Evolutionary conservation across 345 rosid species (phyloP), one percentile per base, ranked within the genome.

Genomic region (Hibiscus syriacus): DNA sequence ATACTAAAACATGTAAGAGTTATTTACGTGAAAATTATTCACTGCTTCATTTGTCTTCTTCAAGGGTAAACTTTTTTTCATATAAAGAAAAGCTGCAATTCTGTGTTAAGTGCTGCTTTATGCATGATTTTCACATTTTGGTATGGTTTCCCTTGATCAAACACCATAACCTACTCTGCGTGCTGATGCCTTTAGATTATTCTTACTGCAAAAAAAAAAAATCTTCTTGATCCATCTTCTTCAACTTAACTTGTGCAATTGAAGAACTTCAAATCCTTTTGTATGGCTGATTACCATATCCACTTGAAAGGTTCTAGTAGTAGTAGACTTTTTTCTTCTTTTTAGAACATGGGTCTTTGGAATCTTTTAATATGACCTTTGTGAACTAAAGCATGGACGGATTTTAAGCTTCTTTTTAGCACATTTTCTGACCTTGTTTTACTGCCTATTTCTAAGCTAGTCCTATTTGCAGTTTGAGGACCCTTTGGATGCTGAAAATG

Each of bases 401-500:
- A 74, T 80, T 32, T 55, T 72, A 81, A 78, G 75, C 67, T 78
- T 68, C 78, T 36, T 16, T 11, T 17, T 19, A 29, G 9, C 59
- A 46, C 5, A 11, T 61, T 59, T 50, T 19, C 13, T 70, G 54
- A 8, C 11, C 14, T 62, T 34, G 26, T 29, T 55, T 36, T 23
- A 66, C 6, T 27, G 29, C 32, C 5, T n/a, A 22, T 26, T 65
- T 11, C 9, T 43, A 39, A 38, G 23, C 12, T 54, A 5, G 48
- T 32, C 12, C 60, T 30, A 27, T 73, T 32, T 55, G 27, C 73
- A 83, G 87, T 85, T 83, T 81, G 85, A 79, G 50, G 75, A 73
- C 70, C 45, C 83, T 69, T 78, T 76, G 52, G 85, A 79, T 79
- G 90, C 90, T 38, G 85, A 85, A 71, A 84, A 83, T 74, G 85